Evolutionary conservation across 441 rosid genomes (phyloP), one percentile per base, ranked within the genome.

Genomic region (Syzygium malaccense): DNA sequence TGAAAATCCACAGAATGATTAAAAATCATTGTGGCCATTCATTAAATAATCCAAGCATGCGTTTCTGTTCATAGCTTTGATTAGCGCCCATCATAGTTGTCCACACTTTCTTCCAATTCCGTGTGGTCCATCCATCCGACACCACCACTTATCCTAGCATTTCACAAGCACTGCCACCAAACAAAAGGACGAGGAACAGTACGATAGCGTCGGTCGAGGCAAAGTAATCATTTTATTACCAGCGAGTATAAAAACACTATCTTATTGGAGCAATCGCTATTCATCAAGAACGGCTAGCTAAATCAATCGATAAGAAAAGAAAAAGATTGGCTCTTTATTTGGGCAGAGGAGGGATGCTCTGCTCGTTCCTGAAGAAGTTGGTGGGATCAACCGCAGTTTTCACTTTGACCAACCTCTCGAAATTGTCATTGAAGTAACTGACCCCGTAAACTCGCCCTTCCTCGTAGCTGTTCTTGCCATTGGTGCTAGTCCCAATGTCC

Each of bases 321-420:
- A 57, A 58, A 58, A 5, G 14, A 58, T 58, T 11, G 64, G 30
- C 64, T 58, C 64, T 58, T 58, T 4, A 58, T 10, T 26, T 60
- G 14, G 66, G 66, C 71, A 64, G 83, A 37, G 83, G 1, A 37
- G 88, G 89, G 51, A 88, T 88, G 83, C 89, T 88, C 89, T 85
- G 89, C 87, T 88, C 84, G 33, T 88, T 60, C 89, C 89, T 88
- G 33, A 88, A 88, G 87, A 88, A 88, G 79, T 88, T 85, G 17
- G 45, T 53, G 30, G 89, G 89, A 51, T 88, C 89, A 6, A 88
- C 85, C 54, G 87, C 89, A 5, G 89, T 62, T 33, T 88, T 88
- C 19, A 88, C 54, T 78, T 62, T 85, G 32, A 85, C 87, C 80
- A 88, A 51, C 83, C 89, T 85, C 4, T 17, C 68, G 19, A 58